phyloP scores from a whole-genome alignment of 192 early-diverging fungal genomes.

The Anaeromyces robustus region DNA sequence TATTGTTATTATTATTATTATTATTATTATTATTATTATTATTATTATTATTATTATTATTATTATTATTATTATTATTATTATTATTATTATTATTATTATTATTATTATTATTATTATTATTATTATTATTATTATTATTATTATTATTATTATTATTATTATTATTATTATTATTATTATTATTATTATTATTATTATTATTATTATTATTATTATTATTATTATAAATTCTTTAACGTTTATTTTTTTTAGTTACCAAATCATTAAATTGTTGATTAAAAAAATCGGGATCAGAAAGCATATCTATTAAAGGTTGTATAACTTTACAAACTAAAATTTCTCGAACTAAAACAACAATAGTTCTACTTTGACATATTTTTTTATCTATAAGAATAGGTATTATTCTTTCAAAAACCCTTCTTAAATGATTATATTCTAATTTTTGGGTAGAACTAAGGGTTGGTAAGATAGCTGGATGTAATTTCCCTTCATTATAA shows the following conservation, averaged over 20 bases:
- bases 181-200: background rate
- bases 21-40: too few species aligned
- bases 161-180: too few species aligned
- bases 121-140: background rate
- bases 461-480: background rate
- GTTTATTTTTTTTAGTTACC: constrained; percentile 1
- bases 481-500: background rate
- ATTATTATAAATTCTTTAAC: too few species aligned
- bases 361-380: background rate
- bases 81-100: background rate
- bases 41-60: background rate
- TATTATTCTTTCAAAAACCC: background rate
- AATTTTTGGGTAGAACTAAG: background rate
- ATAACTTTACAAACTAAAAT: constrained; percentile 52
- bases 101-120: too few species aligned
- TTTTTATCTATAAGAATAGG: background rate
- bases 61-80: too few species aligned
- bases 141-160: too few species aligned
- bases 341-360: constrained; percentile 48
- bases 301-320: constrained; percentile 40
- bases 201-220: too few species aligned
- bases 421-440: background rate
- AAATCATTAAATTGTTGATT: constrained; percentile 58
- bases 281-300: constrained; percentile 76
- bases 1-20: too few species aligned